Percentiles rank a stretch among this genome's conserved stretches.
Conservation (phyloP, 2,329 filamentous ascomycete genomes). For the Endoconidiophora laricicola region DNA sequence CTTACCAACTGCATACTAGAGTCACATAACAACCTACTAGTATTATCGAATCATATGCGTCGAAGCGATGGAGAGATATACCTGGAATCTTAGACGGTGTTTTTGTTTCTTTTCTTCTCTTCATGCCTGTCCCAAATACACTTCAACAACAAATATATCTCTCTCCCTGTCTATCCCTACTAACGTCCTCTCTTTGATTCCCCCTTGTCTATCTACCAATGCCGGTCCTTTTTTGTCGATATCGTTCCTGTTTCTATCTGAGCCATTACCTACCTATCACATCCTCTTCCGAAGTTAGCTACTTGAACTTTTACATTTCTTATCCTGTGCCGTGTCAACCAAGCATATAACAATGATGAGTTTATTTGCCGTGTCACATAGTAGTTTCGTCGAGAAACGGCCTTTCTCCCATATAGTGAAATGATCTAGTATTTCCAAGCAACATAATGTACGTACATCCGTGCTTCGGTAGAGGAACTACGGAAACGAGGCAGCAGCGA, state of each 20-base stretch:
- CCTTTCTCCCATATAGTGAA: too few species aligned
- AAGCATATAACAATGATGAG: not conserved
- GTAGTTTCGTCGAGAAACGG: not conserved
- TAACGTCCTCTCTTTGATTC: constrained; percentile 3
- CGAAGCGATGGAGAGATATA: not conserved
- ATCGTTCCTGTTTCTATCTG: not conserved
- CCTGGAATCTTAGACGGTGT: constrained; percentile 4
- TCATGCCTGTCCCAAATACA: constrained; percentile 5
- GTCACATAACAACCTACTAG: not conserved
- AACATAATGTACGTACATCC: not conserved
- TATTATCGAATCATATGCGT: not conserved
- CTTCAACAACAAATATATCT: not conserved
- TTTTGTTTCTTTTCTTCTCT: constrained; percentile 7
- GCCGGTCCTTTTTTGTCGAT: not conserved
- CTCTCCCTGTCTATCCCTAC: too few species aligned
- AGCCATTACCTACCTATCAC: not conserved
- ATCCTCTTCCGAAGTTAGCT: not conserved
- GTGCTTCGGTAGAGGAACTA: too few species aligned
- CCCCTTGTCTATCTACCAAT: not conserved
- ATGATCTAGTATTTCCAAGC: too few species aligned
- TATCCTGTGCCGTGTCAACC: not conserved
- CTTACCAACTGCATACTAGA: not conserved
- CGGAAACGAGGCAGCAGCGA: not conserved
- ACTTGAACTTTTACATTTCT: not conserved
- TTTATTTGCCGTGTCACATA: not conserved